Evolutionary conservation across 345 rosid species (phyloP).

Genomic region (Brassica nigra): DNA sequence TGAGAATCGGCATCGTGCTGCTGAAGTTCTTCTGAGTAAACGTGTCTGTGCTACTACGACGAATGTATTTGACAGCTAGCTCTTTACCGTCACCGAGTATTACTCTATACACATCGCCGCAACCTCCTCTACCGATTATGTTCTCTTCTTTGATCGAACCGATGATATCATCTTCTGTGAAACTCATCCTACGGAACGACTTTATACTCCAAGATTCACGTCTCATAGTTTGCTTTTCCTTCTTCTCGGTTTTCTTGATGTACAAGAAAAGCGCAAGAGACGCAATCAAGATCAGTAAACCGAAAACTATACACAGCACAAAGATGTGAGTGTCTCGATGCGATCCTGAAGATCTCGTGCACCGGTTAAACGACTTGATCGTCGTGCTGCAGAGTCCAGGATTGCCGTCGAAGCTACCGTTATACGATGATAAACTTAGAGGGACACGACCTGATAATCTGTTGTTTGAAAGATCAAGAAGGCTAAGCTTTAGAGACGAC

Average conservation of each 20-base stretch:
- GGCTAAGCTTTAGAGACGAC: constrained; percentile 68
- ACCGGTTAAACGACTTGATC: constrained; percentile 55
- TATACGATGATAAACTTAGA: constrained; percentile 67
- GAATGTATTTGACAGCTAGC: constrained; percentile 85
- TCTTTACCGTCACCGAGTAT: constrained; percentile 65
- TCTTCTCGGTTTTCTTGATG: constrained; percentile 58
- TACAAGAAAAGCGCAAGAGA: constrained; percentile 56
- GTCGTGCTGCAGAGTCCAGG: constrained; percentile 69
- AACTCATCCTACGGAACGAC: constrained; percentile 68
- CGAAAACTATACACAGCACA: constrained; percentile 55
- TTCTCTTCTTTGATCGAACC: constrained; percentile 87
- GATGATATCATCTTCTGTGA: constrained; percentile 78
- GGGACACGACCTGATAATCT: constrained; percentile 69
- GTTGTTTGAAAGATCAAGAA: constrained; percentile 81
- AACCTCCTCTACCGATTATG: constrained; percentile 88
- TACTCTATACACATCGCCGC: constrained; percentile 80
- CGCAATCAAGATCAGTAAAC: constrained; percentile 51
- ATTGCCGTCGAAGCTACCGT: constrained; percentile 74
- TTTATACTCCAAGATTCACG: constrained; percentile 82
- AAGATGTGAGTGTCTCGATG: constrained; percentile 49
- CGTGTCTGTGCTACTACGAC: constrained; percentile 43
- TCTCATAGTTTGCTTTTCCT: constrained; percentile 52
- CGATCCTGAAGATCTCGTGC: constrained; percentile 49
- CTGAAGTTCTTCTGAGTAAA: constrained; percentile 40
- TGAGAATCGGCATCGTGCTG: constrained; percentile 68